Conservation (phyloP, 768 basidiomycete genomes). For the Saitozyma sp. region DNA sequence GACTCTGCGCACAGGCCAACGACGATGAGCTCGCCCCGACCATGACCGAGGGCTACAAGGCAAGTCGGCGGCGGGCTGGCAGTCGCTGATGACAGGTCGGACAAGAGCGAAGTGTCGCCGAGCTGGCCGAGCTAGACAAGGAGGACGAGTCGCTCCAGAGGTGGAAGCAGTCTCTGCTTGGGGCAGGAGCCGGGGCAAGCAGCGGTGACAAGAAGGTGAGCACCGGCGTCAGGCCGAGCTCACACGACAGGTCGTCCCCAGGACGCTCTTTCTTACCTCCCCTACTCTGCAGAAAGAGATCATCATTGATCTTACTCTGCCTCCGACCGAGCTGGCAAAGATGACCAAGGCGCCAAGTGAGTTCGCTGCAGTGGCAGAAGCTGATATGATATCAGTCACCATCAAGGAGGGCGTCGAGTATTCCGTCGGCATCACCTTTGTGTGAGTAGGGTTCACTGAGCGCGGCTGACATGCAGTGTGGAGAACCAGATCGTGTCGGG, state of each 20-base stretch:
- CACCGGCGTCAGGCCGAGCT: neutral
- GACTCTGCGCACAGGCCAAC: slow-evolving; percentile 18
- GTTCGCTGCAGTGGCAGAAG: neutral
- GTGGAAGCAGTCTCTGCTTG: slow-evolving; percentile 90
- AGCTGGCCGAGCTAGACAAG: slow-evolving; percentile 81
- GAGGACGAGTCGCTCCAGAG: slow-evolving; percentile 87
- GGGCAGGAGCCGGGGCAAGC: slow-evolving; percentile 56
- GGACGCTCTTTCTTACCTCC: slow-evolving; percentile 74
- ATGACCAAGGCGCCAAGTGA: slow-evolving; percentile 70
- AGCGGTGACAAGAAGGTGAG: slow-evolving; percentile 63
- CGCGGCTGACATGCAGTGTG: slow-evolving; percentile 59
- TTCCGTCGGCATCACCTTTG: slow-evolving; percentile 56
- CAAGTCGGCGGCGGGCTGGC: slow-evolving; percentile 15
- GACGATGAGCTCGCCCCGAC: slow-evolving; percentile 51
- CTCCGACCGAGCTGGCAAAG: slow-evolving; percentile 56
- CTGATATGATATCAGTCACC: slow-evolving; percentile 26
- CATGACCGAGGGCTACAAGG: slow-evolving; percentile 53
- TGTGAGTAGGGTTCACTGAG: slow-evolving; percentile 57
- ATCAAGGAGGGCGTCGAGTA: slow-evolving; percentile 69
- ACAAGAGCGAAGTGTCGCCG: slow-evolving; percentile 64
- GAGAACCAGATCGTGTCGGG: slow-evolving; percentile 77
- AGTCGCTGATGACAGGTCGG: slow-evolving; percentile 31
- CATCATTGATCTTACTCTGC: slow-evolving; percentile 65
- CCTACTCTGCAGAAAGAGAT: slow-evolving; percentile 66
- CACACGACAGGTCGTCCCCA: slow-evolving; percentile 34